Evolutionary conservation across 2,329 filamentous ascomycete genomes (phyloP).

Genomic region (Coccinonectria pachysandricola): DNA sequence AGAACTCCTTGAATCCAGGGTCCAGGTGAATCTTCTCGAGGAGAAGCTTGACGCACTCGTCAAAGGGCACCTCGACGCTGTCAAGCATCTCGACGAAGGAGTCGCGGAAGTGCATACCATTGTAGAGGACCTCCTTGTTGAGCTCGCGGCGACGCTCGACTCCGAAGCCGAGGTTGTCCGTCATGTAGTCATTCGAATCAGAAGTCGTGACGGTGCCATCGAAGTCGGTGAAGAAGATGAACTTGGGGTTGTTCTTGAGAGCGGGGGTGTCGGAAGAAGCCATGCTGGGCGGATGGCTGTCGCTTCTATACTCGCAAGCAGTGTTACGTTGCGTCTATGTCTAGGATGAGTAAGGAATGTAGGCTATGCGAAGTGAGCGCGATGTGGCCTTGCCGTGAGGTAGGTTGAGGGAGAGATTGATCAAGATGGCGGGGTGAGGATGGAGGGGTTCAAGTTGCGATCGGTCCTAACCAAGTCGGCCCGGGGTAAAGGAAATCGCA

Average conservation of each 20-base stretch:
- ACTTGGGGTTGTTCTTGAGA: slow-evolving; percentile 62
- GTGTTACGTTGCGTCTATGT: no score
- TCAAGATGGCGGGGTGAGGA: no score
- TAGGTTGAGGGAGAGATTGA: no score
- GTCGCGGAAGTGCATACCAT: slow-evolving; percentile 66
- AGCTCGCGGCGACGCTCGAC: slow-evolving; percentile 55
- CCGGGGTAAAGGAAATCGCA: no score
- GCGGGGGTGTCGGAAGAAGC: slow-evolving; percentile 43
- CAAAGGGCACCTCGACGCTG: slow-evolving; percentile 68
- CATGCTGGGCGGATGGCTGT: slow-evolving; percentile 28
- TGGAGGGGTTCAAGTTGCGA: no score
- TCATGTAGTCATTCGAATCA: slow-evolving; percentile 62
- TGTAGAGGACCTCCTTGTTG: slow-evolving; percentile 68
- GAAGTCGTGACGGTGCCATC: slow-evolving; percentile 84
- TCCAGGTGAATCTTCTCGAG: slow-evolving; percentile 80
- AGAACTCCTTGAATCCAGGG: slow-evolving; percentile 80
- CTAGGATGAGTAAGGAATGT: no score
- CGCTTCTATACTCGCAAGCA: no score
- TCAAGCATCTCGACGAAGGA: slow-evolving; percentile 89
- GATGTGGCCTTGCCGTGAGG: no score
- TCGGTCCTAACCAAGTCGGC: no score
- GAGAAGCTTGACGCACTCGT: slow-evolving; percentile 70
- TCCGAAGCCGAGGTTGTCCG: slow-evolving; percentile 86
- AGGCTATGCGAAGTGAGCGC: no score
- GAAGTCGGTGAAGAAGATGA: slow-evolving; percentile 98